Conservation (phyloP, 495 filamentous ascomycete species). For the Annulohypoxylon bovei region DNA sequence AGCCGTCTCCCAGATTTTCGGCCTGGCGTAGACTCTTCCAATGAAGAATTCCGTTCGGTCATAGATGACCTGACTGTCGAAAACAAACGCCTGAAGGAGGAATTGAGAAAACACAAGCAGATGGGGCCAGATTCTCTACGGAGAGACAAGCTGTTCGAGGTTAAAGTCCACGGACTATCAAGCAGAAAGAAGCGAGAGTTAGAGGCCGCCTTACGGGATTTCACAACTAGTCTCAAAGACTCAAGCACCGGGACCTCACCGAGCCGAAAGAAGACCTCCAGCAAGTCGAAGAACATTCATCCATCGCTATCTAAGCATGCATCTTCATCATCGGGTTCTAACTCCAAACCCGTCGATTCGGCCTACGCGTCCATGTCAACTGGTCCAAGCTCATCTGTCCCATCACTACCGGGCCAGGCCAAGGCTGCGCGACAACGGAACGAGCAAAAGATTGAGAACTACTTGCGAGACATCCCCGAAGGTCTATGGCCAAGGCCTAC, state of each 20-base stretch:
- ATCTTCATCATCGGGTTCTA: constrained; percentile 62
- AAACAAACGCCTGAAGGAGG: constrained; percentile 75
- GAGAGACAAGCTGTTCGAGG: constrained; percentile 78
- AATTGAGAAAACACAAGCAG: constrained; percentile 72
- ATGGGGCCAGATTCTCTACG: constrained; percentile 66
- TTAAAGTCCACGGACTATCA: constrained; percentile 75
- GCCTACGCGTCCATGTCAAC: constrained; percentile 78
- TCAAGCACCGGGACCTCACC: constrained; percentile 51
- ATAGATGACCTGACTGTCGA: constrained; percentile 79
- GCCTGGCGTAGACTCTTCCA: neutral
- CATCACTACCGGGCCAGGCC: constrained; percentile 42
- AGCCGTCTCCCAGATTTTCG: neutral
- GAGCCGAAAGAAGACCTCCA: constrained; percentile 45
- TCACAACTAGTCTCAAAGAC: constrained; percentile 65
- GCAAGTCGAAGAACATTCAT: constrained; percentile 47
- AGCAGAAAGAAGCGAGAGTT: constrained; percentile 74
- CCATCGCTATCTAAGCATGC: constrained; percentile 55
- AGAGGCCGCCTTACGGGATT: constrained; percentile 73
- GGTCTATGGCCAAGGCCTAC: constrained; percentile 63
- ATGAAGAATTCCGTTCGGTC: constrained; percentile 48
- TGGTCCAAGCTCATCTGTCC: constrained; percentile 55
- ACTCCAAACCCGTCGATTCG: constrained; percentile 70
- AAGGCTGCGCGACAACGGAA: constrained; percentile 43
- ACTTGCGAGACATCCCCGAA: constrained; percentile 69
- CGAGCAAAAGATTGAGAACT: constrained; percentile 66